Conservation (phyloP, 192 early-diverging fungal genomes). For the Entomortierella parvispora region DNA sequence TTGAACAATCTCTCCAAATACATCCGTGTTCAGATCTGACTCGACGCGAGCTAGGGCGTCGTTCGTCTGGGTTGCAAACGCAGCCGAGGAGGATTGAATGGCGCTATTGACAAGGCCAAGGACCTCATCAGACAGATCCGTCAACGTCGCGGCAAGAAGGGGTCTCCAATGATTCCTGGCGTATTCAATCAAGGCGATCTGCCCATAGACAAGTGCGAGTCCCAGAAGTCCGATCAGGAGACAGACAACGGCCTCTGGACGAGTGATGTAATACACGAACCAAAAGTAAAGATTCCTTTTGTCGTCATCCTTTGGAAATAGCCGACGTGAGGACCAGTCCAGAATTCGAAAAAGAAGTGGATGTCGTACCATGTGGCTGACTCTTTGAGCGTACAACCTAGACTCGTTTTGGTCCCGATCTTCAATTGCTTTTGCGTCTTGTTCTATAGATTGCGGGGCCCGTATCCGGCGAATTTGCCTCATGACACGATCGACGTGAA, state of each 20-base stretch:
- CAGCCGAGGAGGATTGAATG: constrained; percentile 4
- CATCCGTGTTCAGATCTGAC: constrained; percentile 17
- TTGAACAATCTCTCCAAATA: constrained; percentile 17
- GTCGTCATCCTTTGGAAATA: constrained; percentile 17
- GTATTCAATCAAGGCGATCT: constrained; percentile 31
- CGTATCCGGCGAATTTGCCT: background rate
- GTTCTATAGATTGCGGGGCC: too few relatives aligned
- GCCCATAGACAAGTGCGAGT: constrained; percentile 18
- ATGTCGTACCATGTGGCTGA: constrained; percentile 11
- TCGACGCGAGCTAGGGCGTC: constrained; percentile 10
- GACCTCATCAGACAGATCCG: constrained; percentile 1
- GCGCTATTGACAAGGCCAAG: background rate
- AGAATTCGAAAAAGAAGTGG: constrained; percentile 21
- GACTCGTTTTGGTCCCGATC: background rate
- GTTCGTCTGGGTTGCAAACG: constrained; percentile 26
- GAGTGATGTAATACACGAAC: constrained; percentile 38
- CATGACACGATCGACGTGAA: constrained; percentile 7
- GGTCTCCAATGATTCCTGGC: constrained; percentile 14
- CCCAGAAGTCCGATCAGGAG: constrained; percentile 39
- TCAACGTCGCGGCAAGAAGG: background rate
- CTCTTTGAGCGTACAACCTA: background rate
- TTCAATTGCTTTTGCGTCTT: background rate
- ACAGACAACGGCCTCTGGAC: constrained; percentile 30
- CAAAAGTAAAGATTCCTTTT: constrained; percentile 31
- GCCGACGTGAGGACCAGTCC: background rate